phyloP scores from a whole-genome alignment of 306 rosid genomes.

The Fagus crenata region DNA sequence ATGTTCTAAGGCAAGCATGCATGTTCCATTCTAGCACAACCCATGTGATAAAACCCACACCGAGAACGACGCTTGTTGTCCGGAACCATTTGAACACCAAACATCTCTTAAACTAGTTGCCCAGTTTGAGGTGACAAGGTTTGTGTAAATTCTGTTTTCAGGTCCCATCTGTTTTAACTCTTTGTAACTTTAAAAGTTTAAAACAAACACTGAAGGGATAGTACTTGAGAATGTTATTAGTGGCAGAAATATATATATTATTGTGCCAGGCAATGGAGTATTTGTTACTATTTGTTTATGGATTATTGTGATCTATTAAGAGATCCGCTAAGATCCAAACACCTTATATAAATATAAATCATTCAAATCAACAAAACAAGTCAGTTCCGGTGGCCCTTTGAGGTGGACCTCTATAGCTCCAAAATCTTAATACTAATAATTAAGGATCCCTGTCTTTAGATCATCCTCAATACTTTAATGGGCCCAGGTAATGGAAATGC shows the following conservation, averaged over 20 bases:
- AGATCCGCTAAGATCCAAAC: conserved; percentile 22
- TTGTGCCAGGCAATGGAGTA: background rate
- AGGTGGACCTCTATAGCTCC: no score
- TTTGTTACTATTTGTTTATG: no score
- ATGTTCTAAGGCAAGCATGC: conserved; percentile 39
- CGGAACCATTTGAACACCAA: conserved; percentile 27
- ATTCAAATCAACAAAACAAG: background rate
- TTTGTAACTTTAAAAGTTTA: no score
- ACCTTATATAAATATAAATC: no score
- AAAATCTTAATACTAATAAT: no score
- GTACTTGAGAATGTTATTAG: background rate
- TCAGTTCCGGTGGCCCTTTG: background rate
- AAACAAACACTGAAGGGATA: no score
- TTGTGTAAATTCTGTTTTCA: conserved; percentile 5
- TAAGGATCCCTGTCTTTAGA: background rate
- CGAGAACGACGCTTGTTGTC: conserved; percentile 33
- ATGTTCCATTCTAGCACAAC: conserved; percentile 51
- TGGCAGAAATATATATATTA: background rate
- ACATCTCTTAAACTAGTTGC: conserved; percentile 33
- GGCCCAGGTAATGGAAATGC: background rate
- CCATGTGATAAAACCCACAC: conserved; percentile 51
- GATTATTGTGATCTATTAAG: conserved; percentile 7
- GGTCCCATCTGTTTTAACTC: conserved; percentile 8
- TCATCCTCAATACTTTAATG: background rate
- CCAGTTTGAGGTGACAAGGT: conserved; percentile 35